Conservation (phyloP, 441 rosid genomes). For the Arabidopsis lyrata region DNA sequence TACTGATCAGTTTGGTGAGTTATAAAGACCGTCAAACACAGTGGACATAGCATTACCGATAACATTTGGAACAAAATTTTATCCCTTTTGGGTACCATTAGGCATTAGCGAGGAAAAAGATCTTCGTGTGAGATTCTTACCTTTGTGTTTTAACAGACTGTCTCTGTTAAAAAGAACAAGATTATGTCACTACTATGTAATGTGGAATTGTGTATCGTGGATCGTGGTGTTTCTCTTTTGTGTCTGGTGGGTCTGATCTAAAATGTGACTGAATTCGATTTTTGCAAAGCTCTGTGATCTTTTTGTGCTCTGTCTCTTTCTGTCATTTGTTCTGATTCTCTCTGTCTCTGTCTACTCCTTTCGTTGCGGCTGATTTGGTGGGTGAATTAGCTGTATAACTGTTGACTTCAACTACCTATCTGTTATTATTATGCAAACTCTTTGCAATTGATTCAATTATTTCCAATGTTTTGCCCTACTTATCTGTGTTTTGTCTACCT, state of each 20-base stretch:
- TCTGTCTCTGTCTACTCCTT: slow-evolving; percentile 39
- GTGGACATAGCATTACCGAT: slow-evolving; percentile 16
- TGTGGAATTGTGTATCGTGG: slow-evolving; percentile 4
- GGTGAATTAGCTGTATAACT: slow-evolving; percentile 35
- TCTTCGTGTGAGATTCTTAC: slow-evolving; percentile 14
- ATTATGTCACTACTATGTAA: slow-evolving; percentile 8
- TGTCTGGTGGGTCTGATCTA: slow-evolving; percentile 30
- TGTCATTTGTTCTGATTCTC: slow-evolving; percentile 32
- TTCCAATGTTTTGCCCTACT: background rate
- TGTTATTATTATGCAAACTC: slow-evolving; percentile 6
- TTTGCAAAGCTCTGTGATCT: slow-evolving; percentile 37
- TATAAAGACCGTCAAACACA: slow-evolving; percentile 6
- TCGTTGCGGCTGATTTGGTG: slow-evolving; percentile 38
- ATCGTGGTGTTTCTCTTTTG: slow-evolving; percentile 24
- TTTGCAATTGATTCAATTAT: slow-evolving; percentile 37
- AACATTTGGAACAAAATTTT: slow-evolving; percentile 17
- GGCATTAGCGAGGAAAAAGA: slow-evolving; percentile 18
- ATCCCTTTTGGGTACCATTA: slow-evolving; percentile 1
- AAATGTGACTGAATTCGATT: slow-evolving; percentile 23
- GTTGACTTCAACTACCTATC: slow-evolving; percentile 36
- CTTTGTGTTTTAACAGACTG: slow-evolving; percentile 25
- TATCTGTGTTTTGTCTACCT: slow-evolving; percentile 4
- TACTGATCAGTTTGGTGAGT: slow-evolving; percentile 26
- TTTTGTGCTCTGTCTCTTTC: slow-evolving; percentile 37
- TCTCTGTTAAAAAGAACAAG: background rate